Conservation (phyloP, 2,329 filamentous ascomycete species). For the Colletotrichum sp. region DNA sequence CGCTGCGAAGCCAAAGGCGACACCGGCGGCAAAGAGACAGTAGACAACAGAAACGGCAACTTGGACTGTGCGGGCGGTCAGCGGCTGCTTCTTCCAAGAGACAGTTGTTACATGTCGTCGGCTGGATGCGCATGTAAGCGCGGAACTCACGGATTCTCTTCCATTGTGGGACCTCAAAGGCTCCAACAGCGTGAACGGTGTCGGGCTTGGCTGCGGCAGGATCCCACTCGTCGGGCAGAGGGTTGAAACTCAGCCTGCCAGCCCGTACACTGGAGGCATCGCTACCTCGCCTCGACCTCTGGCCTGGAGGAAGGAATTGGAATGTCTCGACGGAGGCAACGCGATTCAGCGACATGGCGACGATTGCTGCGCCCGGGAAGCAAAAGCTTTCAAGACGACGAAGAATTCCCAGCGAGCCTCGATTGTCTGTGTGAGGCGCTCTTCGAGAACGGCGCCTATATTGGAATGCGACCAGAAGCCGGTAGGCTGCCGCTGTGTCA, state of each 20-base stretch:
- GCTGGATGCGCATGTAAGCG: background rate
- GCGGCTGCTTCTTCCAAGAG: background rate
- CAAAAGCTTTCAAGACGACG: background rate
- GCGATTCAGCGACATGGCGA: constrained; percentile 56
- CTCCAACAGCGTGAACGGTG: constrained; percentile 51
- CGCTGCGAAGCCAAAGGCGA: constrained; percentile 85
- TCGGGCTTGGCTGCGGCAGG: constrained; percentile 43
- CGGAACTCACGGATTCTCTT: constrained; percentile 53
- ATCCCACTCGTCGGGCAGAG: constrained; percentile 57
- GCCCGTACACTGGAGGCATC: constrained; percentile 51
- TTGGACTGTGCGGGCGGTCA: constrained; percentile 34
- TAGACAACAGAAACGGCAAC: constrained; percentile 41
- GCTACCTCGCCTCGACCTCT: constrained; percentile 44
- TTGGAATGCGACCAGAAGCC: background rate
- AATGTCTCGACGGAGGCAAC: constrained; percentile 60
- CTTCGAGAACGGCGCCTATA: background rate
- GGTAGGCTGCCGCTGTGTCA: background rate
- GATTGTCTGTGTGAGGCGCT: background rate
- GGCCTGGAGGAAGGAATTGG: constrained; percentile 41
- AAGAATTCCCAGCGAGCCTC: background rate
- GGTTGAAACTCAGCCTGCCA: constrained; percentile 59
- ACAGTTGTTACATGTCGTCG: background rate
- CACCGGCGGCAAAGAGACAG: constrained; percentile 57
- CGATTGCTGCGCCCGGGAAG: background rate
- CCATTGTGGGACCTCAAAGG: constrained; percentile 60